Percentiles rank a stretch among this genome's conserved stretches.
phyloP scores from a whole-genome alignment of 352 stramenopile species.

The Saprolegnia diclina region DNA sequence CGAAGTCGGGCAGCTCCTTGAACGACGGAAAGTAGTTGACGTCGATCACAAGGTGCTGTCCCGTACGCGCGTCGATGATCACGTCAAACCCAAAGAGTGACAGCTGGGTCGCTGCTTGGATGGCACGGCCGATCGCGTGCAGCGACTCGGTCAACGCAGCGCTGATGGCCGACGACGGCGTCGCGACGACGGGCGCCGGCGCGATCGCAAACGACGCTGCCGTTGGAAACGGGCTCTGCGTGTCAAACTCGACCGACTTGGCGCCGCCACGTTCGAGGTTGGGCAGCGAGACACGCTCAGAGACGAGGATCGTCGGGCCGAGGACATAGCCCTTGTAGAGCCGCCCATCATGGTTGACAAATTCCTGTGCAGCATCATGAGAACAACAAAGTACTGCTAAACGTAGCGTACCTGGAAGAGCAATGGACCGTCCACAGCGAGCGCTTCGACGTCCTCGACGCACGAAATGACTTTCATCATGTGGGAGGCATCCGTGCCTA shows the following conservation, averaged over 20 bases:
- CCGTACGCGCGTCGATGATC: slow-evolving; percentile 56
- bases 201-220: slow-evolving; percentile 32
- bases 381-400: not conserved
- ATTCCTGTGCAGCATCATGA: slow-evolving; percentile 44
- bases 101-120: slow-evolving; percentile 57
- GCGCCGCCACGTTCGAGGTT: slow-evolving; percentile 49
- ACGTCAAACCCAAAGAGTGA: slow-evolving; percentile 83
- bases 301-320: slow-evolving; percentile 64
- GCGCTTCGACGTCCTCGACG: slow-evolving; percentile 41
- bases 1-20: slow-evolving; percentile 71
- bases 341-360: slow-evolving; percentile 69
- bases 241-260: slow-evolving; percentile 71
- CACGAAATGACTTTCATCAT: slow-evolving; percentile 79
- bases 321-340: slow-evolving; percentile 84
- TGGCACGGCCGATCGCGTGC: slow-evolving; percentile 48
- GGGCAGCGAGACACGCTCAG: slow-evolving; percentile 65
- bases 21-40: slow-evolving; percentile 88
- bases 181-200: not conserved
- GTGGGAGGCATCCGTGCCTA: slow-evolving; percentile 73
- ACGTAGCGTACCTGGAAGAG: slow-evolving; percentile 53
- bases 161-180: not conserved
- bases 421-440: slow-evolving; percentile 44
- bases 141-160: slow-evolving; percentile 45
- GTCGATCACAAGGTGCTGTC: slow-evolving; percentile 69
- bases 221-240: slow-evolving; percentile 70